Evolutionary conservation across 257 asterid species (phyloP).

Genomic region (Solanum gracilifrons): DNA sequence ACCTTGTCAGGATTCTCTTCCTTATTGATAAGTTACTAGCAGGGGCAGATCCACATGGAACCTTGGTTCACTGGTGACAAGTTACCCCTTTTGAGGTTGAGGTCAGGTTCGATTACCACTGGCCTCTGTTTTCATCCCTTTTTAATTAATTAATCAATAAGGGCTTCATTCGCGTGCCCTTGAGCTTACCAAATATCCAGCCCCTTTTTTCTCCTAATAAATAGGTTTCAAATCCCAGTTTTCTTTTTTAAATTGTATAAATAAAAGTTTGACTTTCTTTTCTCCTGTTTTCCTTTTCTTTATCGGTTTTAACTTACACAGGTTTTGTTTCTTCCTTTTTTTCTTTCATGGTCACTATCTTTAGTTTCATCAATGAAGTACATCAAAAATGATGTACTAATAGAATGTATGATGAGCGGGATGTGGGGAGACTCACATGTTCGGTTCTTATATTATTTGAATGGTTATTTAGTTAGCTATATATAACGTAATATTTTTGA

Average conservation of each 20-base stretch:
- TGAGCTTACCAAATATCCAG: not conserved
- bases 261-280: not conserved
- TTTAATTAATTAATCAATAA: no score
- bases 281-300: not conserved
- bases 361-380: not conserved
- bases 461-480: not conserved
- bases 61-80: not conserved
- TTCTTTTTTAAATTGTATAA: no score
- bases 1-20: not conserved
- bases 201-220: not conserved
- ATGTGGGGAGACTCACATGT: not conserved
- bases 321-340: not conserved
- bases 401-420: not conserved
- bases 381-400: not conserved
- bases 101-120: not conserved
- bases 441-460: not conserved
- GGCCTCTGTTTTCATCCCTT: not conserved
- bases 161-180: not conserved
- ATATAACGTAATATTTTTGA: no score
- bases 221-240: not conserved
- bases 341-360: not conserved
- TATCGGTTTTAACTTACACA: not conserved
- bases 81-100: not conserved
- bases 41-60: not conserved
- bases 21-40: not conserved